Evolutionary conservation across 192 early-diverging fungal genomes (phyloP), one percentile per base, ranked within the genome.

Genomic region (Umbelopsis sp.): DNA sequence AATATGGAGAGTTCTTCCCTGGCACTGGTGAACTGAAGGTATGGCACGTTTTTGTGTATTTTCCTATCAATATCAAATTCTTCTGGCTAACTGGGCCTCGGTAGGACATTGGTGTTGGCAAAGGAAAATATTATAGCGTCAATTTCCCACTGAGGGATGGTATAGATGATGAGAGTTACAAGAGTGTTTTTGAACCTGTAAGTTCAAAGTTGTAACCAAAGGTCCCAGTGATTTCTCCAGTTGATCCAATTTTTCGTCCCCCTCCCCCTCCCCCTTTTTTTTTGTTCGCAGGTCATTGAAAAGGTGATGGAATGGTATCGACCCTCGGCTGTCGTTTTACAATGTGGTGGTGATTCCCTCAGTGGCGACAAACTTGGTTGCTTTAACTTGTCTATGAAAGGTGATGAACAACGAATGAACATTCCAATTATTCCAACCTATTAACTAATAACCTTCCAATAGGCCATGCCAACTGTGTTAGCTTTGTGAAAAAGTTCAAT

Each of bases 331-430:
- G 87, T 99, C 51, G 94, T 99, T 17, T 71, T 99, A 65, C 97
- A 99, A 82, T 97, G 96, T 78, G 97, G 97, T 54, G 97, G 96
- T 9, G 97, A 99, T 76, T 98, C 96, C 11, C 80, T 99, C 16
- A 92, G 95, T 22, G 93, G 95, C 12, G 97, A 99, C 75, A 90
- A 95, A 26, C 83, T 99, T 50, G 97, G 97, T 17, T 93, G 94
- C 65, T 98, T 98, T 77, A 98, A 98, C 80, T 77, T 99, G 43
- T 96, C 94, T 0, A 94, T 98, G 89, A 88, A 87, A 68, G 94
- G 77, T 78, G 67, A n/a, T 5, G 16, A 26, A 4, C 44, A 6
- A 12, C 5, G n/a, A 49, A 77, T 20, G 66, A 24, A 34, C 11
- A 14, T 9, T 26, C 7, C 12, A 2, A 9, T 52, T 16, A 32